A percentile compares a stretch with the other conserved stretches of the same genome.
These are phyloP conservation scores for Aphanocladium album DNA, from an alignment of 2,329 filamentous ascomycete species.

Conservation along the genomic window DNA sequence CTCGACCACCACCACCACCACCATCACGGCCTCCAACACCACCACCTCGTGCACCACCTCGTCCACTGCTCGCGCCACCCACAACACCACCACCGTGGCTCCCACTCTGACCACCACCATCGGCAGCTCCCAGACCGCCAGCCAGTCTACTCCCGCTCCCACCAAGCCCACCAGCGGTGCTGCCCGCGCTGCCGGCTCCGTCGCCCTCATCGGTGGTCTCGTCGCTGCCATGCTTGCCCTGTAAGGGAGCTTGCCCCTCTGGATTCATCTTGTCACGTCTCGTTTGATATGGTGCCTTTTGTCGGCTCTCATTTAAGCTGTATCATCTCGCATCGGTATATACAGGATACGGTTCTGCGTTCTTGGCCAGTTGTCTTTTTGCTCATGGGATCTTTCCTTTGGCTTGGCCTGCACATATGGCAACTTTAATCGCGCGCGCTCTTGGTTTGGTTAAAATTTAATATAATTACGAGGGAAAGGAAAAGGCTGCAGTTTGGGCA, in stretches of 20 bases:
- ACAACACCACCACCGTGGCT: background rate
- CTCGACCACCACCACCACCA: slow-evolving; percentile 18
- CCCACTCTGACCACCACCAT: background rate
- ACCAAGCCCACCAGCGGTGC: slow-evolving; percentile 19
- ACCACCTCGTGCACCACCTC: slow-evolving; percentile 22
- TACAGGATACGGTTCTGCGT: background rate
- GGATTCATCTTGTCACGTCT: background rate
- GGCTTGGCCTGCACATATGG: background rate
- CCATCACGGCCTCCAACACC: slow-evolving; percentile 15
- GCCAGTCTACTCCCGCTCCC: slow-evolving; percentile 19
- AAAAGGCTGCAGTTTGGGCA: background rate
- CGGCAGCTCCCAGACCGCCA: slow-evolving; percentile 20
- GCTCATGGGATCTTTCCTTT: background rate
- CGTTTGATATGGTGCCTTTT: background rate
- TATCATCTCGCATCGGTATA: slow-evolving; percentile 8
- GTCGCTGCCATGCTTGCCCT: slow-evolving; percentile 38
- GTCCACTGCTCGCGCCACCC: slow-evolving; percentile 20
- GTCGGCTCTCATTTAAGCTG: background rate
- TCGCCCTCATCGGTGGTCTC: slow-evolving; percentile 36
- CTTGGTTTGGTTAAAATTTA: background rate
- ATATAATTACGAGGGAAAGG: background rate
- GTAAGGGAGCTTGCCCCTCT: slow-evolving; percentile 34
- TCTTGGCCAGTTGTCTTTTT: background rate
- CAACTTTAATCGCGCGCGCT: background rate
- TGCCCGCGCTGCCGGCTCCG: slow-evolving; percentile 31